Conservation (phyloP, 768 basidiomycete species). For the Termitomyces titanicus region DNA sequence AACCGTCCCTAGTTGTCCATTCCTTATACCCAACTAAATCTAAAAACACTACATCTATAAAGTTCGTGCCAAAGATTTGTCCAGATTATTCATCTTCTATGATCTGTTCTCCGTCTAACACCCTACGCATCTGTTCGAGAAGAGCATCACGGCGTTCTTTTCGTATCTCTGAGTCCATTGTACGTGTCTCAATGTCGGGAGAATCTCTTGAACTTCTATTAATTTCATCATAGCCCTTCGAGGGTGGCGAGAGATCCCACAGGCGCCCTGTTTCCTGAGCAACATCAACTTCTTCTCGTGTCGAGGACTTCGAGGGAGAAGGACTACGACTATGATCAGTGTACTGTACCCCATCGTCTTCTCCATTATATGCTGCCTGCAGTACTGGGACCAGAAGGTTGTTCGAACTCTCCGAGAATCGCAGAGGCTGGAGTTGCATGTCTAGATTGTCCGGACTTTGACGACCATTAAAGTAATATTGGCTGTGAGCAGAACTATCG, state of each 20-base stretch:
- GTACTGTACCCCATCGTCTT: neutral
- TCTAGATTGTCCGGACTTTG: neutral
- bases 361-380: neutral
- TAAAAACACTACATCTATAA: too few species aligned
- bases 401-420: neutral
- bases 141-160: constrained; percentile 6
- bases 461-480: neutral
- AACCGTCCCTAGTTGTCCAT: too few species aligned
- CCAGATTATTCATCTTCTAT: neutral
- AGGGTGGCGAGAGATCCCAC: neutral
- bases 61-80: neutral
- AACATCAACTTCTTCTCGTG: neutral
- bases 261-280: neutral
- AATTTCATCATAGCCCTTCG: neutral
- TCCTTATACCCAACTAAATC: too few species aligned
- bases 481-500: neutral
- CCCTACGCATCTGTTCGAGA: constrained; percentile 7
- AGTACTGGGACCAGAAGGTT: neutral
- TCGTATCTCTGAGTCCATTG: constrained; percentile 4
- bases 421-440: neutral
- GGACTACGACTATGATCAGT: neutral
- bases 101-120: constrained; percentile 5
- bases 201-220: neutral
- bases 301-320: neutral
- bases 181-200: neutral